These are phyloP conservation scores for Vaccinium darrowii DNA, from an alignment of 148 eudicot species.

Conservation along the genomic window DNA sequence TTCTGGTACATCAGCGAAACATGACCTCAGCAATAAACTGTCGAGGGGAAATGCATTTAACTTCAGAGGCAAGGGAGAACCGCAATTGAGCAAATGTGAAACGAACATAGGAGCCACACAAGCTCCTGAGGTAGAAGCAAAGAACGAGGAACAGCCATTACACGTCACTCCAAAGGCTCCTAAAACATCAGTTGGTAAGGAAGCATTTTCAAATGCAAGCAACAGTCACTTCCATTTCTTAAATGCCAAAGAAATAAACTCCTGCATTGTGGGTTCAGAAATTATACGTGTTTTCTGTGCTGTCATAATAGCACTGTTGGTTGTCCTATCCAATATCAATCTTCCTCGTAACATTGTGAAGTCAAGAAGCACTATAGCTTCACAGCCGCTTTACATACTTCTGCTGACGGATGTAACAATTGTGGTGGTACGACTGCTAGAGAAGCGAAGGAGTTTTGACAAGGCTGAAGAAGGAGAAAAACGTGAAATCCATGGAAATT, in stretches of 20 bases:
- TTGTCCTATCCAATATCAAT: constrained; percentile 29
- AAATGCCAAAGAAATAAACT: constrained; percentile 32
- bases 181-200: constrained; percentile 9
- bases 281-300: constrained; percentile 35
- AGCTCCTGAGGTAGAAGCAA: constrained; percentile 7
- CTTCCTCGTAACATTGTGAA: constrained; percentile 28
- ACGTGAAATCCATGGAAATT: constrained; percentile 15
- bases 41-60: constrained; percentile 13
- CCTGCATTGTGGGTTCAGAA: constrained; percentile 38
- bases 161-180: constrained; percentile 14
- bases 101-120: background rate
- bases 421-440: constrained; percentile 33
- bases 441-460: constrained; percentile 26
- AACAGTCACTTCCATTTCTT: background rate
- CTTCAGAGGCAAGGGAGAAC: background rate
- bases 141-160: constrained; percentile 3
- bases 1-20: background rate
- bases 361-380: constrained; percentile 30
- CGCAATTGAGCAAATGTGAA: constrained; percentile 17
- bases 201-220: background rate
- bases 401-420: constrained; percentile 41
- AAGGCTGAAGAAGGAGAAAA: constrained; percentile 20
- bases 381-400: constrained; percentile 29
- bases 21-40: background rate
- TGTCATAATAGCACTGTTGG: constrained; percentile 29